Evolutionary conservation across 306 rosid species (phyloP), one percentile per base, ranked within the genome.

Genomic region (Ammopiptanthus mongolicus): DNA sequence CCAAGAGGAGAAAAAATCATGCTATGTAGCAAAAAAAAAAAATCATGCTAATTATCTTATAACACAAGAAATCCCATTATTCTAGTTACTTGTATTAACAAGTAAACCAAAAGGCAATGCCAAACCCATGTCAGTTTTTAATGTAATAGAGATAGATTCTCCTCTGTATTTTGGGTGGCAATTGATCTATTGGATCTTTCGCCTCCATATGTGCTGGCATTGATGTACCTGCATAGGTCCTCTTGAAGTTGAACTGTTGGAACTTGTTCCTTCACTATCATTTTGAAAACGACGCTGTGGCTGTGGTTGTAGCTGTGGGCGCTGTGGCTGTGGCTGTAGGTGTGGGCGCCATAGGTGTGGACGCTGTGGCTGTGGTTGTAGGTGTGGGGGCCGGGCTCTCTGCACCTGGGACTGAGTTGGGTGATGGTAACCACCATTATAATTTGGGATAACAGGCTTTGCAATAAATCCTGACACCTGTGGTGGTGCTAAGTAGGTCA

Each of bases 131-230:
- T 7, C 3, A 41, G 36, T 17, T 70, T 6, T 75, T 13, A 13
- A 52, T 31, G 12, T 10, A 14, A 60, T 5, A 36, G 25, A 42
- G 18, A 12, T 8, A 42, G 18, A 12, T 5, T 12, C 63, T 7
- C 34, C 57, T 53, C 33, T 74, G 65, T 39, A 50, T 59, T 39
- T 23, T 23, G 46, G 71, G 76, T 48, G 11, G 21, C 36, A 46
- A 37, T 51, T 66, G 36, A 7, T 8, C 66, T 29, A 70, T 29
- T 65, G 62, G 37, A 3, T 33, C 83, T 68, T 86, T 71, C 81
- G 89, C 69, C 84, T 91, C 97, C 97, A 85, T 3, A 37, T 28
- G 57, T 82, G 87, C 78, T 72, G 93, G 31, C 68, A 60, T 78
- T 80, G 87, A 56, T 19, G 41, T n/a, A 44, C 59, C 84, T 21